Percentiles rank a stretch among this genome's conserved stretches.
phyloP scores from a whole-genome alignment of 345 rosid genomes.

The Cardamine occulta region DNA sequence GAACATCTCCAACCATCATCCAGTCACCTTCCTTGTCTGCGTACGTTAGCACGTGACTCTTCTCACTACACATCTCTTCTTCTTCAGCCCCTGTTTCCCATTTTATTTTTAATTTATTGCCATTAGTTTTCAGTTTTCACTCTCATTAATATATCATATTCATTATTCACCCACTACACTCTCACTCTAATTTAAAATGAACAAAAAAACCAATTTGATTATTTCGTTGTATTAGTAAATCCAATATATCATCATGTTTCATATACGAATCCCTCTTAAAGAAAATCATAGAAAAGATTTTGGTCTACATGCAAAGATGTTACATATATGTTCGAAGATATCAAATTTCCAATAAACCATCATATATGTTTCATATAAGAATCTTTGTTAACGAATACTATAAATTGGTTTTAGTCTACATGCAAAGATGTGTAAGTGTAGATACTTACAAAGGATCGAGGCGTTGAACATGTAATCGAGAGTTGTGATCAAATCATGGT shows the following conservation, averaged over 20 bases:
- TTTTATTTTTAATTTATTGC: neutral
- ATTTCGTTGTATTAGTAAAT: neutral
- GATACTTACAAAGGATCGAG: slow-evolving; percentile 70
- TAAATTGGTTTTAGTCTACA: neutral
- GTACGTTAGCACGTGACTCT: slow-evolving; percentile 48
- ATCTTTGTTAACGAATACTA: neutral
- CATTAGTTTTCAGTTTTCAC: slow-evolving; percentile 6
- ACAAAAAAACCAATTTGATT: neutral
- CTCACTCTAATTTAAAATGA: neutral
- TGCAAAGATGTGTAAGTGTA: neutral
- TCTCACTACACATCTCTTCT: slow-evolving; percentile 46
- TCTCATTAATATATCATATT: neutral
- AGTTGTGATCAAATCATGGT: slow-evolving; percentile 71
- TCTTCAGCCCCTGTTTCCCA: slow-evolving; percentile 47
- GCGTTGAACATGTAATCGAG: slow-evolving; percentile 88
- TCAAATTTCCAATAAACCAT: neutral
- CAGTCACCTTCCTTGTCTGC: slow-evolving; percentile 49
- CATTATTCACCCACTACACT: neutral
- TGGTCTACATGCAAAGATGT: slow-evolving; percentile 23
- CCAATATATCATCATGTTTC: neutral
- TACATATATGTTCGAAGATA: neutral
- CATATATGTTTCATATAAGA: neutral
- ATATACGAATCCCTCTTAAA: neutral
- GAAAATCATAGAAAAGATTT: neutral
- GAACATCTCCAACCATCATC: slow-evolving; percentile 52